Percentiles rank a stretch among this genome's conserved stretches.
These are phyloP conservation scores for Wallacemonas collosoma DNA, from an alignment of 208 protist genomes.

Conservation along the genomic window DNA sequence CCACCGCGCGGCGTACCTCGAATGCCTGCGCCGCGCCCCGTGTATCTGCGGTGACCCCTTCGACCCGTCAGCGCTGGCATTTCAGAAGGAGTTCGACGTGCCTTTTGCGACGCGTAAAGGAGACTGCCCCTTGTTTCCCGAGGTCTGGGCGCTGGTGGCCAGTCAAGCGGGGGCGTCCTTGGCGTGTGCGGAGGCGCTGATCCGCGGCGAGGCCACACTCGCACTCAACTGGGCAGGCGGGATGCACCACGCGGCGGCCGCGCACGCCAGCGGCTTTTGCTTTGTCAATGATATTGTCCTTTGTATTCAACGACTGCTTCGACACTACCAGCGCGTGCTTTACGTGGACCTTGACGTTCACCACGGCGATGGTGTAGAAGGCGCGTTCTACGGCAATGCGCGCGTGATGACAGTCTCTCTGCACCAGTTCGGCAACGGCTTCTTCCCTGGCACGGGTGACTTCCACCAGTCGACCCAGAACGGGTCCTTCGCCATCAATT, in stretches of 20 bases:
- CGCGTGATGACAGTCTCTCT: slow-evolving; percentile 99
- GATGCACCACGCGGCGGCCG: slow-evolving; percentile 96
- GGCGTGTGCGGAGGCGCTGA: slow-evolving; percentile 95
- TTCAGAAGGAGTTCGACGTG: slow-evolving; percentile 84
- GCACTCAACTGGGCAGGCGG: slow-evolving; percentile 99
- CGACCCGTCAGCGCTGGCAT: slow-evolving; percentile 49
- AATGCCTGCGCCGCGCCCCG: slow-evolving; percentile 62
- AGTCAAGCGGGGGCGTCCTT: slow-evolving; percentile 92
- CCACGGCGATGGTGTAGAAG: slow-evolving; percentile 99
- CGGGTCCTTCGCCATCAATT: slow-evolving; percentile 90
- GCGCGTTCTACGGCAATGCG: slow-evolving; percentile 99
- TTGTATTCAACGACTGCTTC: slow-evolving; percentile 99
- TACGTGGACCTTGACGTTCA: slow-evolving; percentile 99
- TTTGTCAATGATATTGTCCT: slow-evolving; percentile 99
- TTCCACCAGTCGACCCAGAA: slow-evolving; percentile 32
- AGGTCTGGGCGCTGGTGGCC: slow-evolving; percentile 76
- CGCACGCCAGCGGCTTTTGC: slow-evolving; percentile 98
- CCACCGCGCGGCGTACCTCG: slow-evolving; percentile 74
- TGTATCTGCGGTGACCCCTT: slow-evolving; percentile 74
- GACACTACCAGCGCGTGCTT: slow-evolving; percentile 96
- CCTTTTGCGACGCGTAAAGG: slow-evolving; percentile 53
- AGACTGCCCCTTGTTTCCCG: slow-evolving; percentile 83
- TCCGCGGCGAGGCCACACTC: slow-evolving; percentile 90
- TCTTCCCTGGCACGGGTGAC: slow-evolving; percentile 98
- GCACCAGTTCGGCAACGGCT: slow-evolving; percentile 98